These are phyloP conservation scores for Diaporthe eres DNA, from an alignment of 2,329 filamentous ascomycete genomes.

Conservation along the genomic window DNA sequence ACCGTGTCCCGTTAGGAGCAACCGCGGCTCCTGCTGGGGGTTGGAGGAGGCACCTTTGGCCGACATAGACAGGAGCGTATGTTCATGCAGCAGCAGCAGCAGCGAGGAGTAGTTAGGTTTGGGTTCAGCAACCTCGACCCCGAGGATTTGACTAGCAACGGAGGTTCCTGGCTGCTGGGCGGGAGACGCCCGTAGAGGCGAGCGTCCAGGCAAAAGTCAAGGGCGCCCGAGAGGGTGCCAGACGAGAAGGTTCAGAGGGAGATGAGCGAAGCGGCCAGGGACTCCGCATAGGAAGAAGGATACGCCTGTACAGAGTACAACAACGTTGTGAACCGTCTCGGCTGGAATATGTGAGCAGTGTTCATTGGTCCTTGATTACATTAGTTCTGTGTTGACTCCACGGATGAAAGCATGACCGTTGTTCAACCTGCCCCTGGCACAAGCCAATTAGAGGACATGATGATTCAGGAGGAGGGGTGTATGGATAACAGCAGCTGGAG, in stretches of 20 bases:
- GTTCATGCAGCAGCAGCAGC: slow-evolving; percentile 29
- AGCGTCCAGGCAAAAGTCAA: slow-evolving; percentile 35
- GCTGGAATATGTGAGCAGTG: slow-evolving; percentile 54
- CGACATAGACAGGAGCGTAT: slow-evolving; percentile 6
- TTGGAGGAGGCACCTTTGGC: slow-evolving; percentile 17
- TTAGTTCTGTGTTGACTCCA: slow-evolving; percentile 60
- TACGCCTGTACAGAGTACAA: slow-evolving; percentile 36
- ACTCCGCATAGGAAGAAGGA: slow-evolving; percentile 44
- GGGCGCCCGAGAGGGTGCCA: slow-evolving; percentile 39
- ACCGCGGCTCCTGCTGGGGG: slow-evolving; percentile 8
- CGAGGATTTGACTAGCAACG: slow-evolving; percentile 36
- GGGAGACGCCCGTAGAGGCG: slow-evolving; percentile 31
- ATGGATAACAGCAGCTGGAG: slow-evolving; percentile 30
- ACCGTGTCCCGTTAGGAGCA: slow-evolving; percentile 22
- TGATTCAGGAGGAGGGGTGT: slow-evolving; percentile 41
- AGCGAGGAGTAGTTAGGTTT: background rate
- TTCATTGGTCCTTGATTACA: slow-evolving; percentile 61
- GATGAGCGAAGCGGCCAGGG: slow-evolving; percentile 47
- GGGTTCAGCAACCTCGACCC: slow-evolving; percentile 6
- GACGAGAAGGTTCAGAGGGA: slow-evolving; percentile 42
- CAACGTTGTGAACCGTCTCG: slow-evolving; percentile 55
- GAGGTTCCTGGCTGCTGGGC: slow-evolving; percentile 12
- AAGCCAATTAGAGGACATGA: slow-evolving; percentile 55
- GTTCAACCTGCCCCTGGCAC: slow-evolving; percentile 55
- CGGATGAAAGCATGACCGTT: slow-evolving; percentile 68